Base-by-base conservation (phyloP, 2,329 filamentous ascomycete species). In the Fusarium sp. region DNA sequence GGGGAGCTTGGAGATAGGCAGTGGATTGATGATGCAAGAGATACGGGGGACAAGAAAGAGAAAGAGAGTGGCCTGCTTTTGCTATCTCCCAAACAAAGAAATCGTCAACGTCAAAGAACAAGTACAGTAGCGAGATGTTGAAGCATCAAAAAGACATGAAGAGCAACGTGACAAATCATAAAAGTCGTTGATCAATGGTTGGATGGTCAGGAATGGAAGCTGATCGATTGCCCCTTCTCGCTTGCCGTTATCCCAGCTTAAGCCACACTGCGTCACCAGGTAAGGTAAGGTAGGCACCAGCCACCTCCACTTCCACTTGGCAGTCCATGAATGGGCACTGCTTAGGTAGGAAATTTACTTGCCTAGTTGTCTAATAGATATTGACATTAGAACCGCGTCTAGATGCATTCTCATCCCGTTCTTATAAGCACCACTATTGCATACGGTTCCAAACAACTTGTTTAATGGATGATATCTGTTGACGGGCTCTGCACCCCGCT, bases 131-230 rank as follows among this genome's bases (percentile, higher is more conserved):
- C 5, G 12, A 42, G 32, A 19, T 15, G 34, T 13, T 45, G 43
- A 43, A 52, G 59, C 47, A 46, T 58, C 5, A 57, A 48, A 38
- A 58, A 31, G 19, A 19, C 13, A 31, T 47, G 29, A 36, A 52
- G 15, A 28, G 47, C 28, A 61, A 36, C 49, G 49, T 61, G 57
- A 60, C 57, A 60, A 65, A 49, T 57, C 29, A 26, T 36, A 28
- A 44, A n/a, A 47, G 48, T 44, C 45, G 36, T 63, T 63, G 51
- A 25, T 43, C 25, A 34, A 48, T 48, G 36, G 35, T 38, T 38
- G 15, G 42, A 22, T 65, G 63, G 63, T 66, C 59, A 54, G 52
- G 53, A 61, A 73, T 74, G 73, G 73, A 75, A 75, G 60, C 70
- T 65, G 47, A 61, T 58, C 67, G 72, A 72, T 45, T 19, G 45